Base-by-base conservation (phyloP, 345 rosid genomes). In the Acer yangbiense region DNA sequence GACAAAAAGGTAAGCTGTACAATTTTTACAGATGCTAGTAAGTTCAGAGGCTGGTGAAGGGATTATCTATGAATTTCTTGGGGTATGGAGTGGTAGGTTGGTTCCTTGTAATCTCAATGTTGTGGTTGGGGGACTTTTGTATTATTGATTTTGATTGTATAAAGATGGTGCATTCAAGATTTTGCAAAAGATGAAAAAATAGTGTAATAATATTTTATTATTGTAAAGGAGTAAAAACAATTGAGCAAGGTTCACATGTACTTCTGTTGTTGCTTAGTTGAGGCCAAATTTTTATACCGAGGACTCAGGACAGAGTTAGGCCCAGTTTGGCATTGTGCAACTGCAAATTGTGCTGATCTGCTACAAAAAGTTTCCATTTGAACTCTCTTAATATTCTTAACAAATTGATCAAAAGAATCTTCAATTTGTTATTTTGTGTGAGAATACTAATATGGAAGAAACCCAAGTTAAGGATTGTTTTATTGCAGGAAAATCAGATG, bases 1-100 rank as follows among this genome's bases (percentile, higher is more conserved):
- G 55, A 71, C 39, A 35, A 35, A 35, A 35, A 1, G 82, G 75
- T 64, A 63, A 25, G 73, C 18, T 46, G 46, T 73, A 65, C 48
- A 23, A 6, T n/a, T 62, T 61, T 50, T 20, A 61, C 54, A 27
- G 46, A 66, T 78, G 63, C 4, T 57, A 65, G 16, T 41, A 55
- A 61, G 27, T 21, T 69, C 23, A 9, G 69, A 66, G 17, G 35
- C 44, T 62, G 66, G 27, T 61, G 60, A 17, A 73, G 44, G 44
- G 69, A 6, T 27, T 13, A 73, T 62, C 18, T 73, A 65, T 61
- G 25, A 66, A 55, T 27, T 20, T 17, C 8, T 7, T 27, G 0
- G 16, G 39, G 39, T 35, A 35, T 32, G 9, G 69, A 77, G 72
- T 65, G 82, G 65, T 76, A 25, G 76, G 71, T 82, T 78, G 17